Base-by-base conservation (phyloP, 352 stramenopile genomes). In the Phytophthora pseudosyringae region DNA sequence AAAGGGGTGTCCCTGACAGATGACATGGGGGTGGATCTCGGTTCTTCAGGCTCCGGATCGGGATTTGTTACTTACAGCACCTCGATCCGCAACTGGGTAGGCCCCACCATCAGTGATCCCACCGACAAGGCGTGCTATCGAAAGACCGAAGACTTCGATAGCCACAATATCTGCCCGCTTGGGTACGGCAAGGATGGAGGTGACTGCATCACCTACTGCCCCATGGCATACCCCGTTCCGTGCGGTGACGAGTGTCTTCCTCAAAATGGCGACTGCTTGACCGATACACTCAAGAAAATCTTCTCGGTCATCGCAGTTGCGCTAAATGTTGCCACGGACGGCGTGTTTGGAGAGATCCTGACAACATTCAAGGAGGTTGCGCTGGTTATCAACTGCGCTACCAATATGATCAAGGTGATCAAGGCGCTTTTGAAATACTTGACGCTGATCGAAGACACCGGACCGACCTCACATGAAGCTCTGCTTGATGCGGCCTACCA, bases 221-320 rank as follows among this genome's bases (percentile, higher is more conserved):
- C 71, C 10, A 56, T 79, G 33, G 54, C 73, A 5, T 79, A 76
- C 38, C 71, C 71, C 3, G 71, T 79, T 9, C 39, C 58, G 3
- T 79, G 71, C 21, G 63, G 62, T 21, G 56, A 61, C 36, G 67
- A 79, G 48, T 79, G 71, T 38, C 65, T 88, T 33, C 80, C 73
- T 87, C 60, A 68, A 52, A 63, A 52, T 28, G 60, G 46, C 10
- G 39, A 68, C 16, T 68, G 60, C 25, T 28, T 43, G 29, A 36
- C 47, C 4, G 60, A 68, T 31, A 58, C 45, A 5, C 25, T 79
- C 11, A 67, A 45, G 43, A 72, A 76, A 40, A 64, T 76, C 13
- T 61, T 46, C 16, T 63, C 60, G 6, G 57, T 72, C 16, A 55
- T 66, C 13, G 50, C 56, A 8, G 63, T 71, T 26, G 63, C 63